phyloP scores from a whole-genome alignment of 371 early-diverging fungal genomes.

The Batkoa obscura region DNA sequence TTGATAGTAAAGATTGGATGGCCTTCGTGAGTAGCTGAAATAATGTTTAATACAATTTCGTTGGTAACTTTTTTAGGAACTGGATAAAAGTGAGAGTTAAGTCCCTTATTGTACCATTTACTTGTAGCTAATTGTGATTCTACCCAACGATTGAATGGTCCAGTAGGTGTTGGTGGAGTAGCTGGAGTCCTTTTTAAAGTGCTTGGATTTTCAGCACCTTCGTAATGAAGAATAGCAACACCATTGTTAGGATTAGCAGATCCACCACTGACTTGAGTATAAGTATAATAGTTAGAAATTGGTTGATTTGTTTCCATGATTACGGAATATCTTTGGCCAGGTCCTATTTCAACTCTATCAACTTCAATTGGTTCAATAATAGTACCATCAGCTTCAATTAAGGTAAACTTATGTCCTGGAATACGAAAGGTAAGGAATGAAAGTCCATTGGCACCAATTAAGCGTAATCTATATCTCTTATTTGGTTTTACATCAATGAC shows the following conservation, averaged over 20 bases:
- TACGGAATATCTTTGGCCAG: slow-evolving; percentile 20
- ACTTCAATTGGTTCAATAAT: background rate
- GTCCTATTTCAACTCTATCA: slow-evolving; percentile 11
- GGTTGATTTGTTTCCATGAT: slow-evolving; percentile 17
- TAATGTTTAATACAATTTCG: background rate
- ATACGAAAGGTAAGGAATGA: slow-evolving; percentile 16
- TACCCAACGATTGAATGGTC: background rate
- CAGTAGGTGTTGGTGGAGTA: background rate
- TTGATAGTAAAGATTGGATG: background rate
- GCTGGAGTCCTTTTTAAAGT: too few relatives aligned
- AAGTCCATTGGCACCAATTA: slow-evolving; percentile 5
- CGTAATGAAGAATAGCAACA: background rate
- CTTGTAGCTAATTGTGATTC: background rate
- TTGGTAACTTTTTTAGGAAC: background rate
- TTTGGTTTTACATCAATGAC: background rate
- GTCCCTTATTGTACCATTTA: background rate
- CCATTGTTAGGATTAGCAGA: background rate
- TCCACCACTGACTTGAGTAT: background rate
- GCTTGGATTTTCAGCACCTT: too few relatives aligned
- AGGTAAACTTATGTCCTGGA: slow-evolving; percentile 18
- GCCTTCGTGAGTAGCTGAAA: background rate
- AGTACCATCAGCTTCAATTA: slow-evolving; percentile 6
- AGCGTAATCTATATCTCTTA: slow-evolving; percentile 5
- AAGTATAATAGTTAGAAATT: slow-evolving; percentile 14
- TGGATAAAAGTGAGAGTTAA: background rate